Percentiles rank a stretch among this genome's conserved stretches.
Conservation (phyloP, 75 land plant genomes). For the Pseudotsuga menziesii region DNA sequence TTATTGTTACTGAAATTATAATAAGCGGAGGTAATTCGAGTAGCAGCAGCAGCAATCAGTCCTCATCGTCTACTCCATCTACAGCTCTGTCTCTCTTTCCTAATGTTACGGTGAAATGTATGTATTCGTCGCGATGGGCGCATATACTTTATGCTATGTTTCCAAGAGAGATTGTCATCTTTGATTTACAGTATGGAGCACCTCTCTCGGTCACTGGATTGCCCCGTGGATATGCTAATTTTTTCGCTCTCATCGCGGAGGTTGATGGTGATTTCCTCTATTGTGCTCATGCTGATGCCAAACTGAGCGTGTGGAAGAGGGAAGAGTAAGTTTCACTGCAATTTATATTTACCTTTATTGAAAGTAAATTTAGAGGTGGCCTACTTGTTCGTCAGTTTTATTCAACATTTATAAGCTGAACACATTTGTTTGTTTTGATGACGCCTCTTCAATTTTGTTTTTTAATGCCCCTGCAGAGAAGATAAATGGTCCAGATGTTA, state of each 20-base stretch:
- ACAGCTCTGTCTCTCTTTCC: slow-evolving; percentile 67
- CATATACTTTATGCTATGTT: slow-evolving; percentile 62
- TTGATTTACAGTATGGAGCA: slow-evolving; percentile 81
- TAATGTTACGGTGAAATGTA: slow-evolving; percentile 35
- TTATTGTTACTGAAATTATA: slow-evolving; percentile 40
- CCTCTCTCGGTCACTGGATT: slow-evolving; percentile 40
- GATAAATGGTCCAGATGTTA: background rate
- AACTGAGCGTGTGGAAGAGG: slow-evolving; percentile 74
- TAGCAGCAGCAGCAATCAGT: background rate
- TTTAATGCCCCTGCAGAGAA: background rate
- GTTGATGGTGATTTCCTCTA: slow-evolving; percentile 68
- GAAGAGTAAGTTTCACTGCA: slow-evolving; percentile 57
- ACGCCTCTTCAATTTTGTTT: no score
- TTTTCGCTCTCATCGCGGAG: slow-evolving; percentile 70
- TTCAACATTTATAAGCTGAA: background rate
- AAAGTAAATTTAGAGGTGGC: background rate
- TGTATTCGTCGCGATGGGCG: slow-evolving; percentile 69
- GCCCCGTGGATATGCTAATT: slow-evolving; percentile 78
- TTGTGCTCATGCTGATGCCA: slow-evolving; percentile 91
- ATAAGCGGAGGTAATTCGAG: slow-evolving; percentile 22
- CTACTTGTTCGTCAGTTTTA: background rate
- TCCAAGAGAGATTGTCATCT: slow-evolving; percentile 81
- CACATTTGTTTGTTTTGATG: background rate
- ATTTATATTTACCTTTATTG: background rate
- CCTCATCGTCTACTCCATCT: slow-evolving; percentile 14